These are phyloP conservation scores for Tephrocybe sp. DNA, from an alignment of 768 basidiomycete species.

Conservation along the genomic window DNA sequence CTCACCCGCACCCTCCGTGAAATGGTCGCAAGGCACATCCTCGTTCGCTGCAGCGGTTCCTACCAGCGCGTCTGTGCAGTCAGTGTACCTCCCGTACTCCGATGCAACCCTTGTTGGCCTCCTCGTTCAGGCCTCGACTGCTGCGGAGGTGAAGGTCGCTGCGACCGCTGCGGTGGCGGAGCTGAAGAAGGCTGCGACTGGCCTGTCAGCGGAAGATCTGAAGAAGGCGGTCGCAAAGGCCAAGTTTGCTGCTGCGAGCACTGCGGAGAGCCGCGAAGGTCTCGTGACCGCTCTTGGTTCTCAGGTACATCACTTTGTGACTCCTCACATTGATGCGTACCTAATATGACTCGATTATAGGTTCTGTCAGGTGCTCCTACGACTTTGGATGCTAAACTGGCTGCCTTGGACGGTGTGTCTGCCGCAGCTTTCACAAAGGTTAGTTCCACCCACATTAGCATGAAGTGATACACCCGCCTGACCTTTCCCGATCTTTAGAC, in stretches of 20 bases:
- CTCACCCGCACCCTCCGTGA: constrained; percentile 77
- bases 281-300: constrained; percentile 59
- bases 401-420: constrained; percentile 70
- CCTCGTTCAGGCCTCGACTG: constrained; percentile 68
- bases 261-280: constrained; percentile 70
- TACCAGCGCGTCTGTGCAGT: constrained; percentile 60
- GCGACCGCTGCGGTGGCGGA: constrained; percentile 68
- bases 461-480: no score
- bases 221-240: constrained; percentile 86
- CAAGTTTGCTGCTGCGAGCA: constrained; percentile 77
- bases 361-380: constrained; percentile 55
- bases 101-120: constrained; percentile 90
- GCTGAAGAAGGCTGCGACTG: constrained; percentile 62
- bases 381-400: constrained; percentile 61
- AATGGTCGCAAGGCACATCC: constrained; percentile 81
- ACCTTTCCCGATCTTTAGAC: constrained; percentile 40
- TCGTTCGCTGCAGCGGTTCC: constrained; percentile 64
- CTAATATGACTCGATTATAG: constrained; percentile 32
- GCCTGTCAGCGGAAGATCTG: constrained; percentile 65
- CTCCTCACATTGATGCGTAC: background rate
- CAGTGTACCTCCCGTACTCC: constrained; percentile 85
- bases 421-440: constrained; percentile 73
- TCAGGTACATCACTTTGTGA: constrained; percentile 44
- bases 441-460: constrained; percentile 17
- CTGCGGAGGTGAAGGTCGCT: constrained; percentile 64